These are phyloP conservation scores for Chrysanthemum seticuspe DNA, from an alignment of 129 eudicot genomes.

Conservation along the genomic window DNA sequence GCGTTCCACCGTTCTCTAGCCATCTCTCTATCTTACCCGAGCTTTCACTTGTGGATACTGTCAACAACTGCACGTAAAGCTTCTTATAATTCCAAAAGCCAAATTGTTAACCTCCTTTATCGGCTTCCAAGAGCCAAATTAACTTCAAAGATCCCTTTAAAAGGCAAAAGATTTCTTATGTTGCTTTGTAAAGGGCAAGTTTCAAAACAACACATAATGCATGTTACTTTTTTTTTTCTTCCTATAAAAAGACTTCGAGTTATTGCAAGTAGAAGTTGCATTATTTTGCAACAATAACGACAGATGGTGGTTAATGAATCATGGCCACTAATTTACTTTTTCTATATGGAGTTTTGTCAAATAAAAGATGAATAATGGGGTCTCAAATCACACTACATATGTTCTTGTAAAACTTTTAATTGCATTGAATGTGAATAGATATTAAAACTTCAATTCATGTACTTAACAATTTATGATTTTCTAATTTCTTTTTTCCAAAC, in stretches of 20 bases:
- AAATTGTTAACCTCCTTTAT: conserved; percentile 16
- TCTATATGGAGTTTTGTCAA: background rate
- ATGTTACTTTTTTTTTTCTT: background rate
- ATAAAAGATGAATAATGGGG: background rate
- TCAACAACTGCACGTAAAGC: background rate
- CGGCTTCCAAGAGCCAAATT: conserved; percentile 43
- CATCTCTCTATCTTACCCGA: conserved; percentile 16
- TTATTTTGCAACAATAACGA: conserved; percentile 25
- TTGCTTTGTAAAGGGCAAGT: conserved; percentile 21
- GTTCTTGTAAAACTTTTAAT: too few relatives aligned
- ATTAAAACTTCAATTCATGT: too few relatives aligned
- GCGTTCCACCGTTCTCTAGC: conserved; percentile 27
- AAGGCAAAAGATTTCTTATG: conserved; percentile 22
- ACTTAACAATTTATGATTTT: background rate
- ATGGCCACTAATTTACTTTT: conserved; percentile 37
- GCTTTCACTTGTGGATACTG: background rate
- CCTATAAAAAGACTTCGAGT: background rate
- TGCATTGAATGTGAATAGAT: background rate
- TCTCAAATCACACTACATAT: background rate
- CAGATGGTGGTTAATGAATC: conserved; percentile 31
- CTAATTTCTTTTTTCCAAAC: background rate
- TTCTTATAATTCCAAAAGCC: conserved; percentile 36
- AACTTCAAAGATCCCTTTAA: conserved; percentile 17
- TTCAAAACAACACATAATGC: background rate
- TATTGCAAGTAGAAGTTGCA: conserved; percentile 35